Conservation (phyloP, 2,329 filamentous ascomycete genomes). For the Claviceps fusiformis region DNA sequence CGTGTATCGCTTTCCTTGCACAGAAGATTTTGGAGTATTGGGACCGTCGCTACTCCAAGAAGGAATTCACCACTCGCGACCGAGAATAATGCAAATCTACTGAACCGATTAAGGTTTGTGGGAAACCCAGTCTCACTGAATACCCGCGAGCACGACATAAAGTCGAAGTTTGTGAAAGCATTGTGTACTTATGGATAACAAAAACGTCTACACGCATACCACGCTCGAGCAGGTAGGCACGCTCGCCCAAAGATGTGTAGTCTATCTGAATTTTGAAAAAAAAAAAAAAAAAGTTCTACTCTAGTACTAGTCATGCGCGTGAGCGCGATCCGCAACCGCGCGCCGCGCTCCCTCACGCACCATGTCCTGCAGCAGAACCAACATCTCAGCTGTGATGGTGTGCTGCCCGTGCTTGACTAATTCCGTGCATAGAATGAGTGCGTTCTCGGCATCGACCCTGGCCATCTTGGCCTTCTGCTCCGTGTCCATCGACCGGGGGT, state of each 20-base stretch:
- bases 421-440: conserved; percentile 43
- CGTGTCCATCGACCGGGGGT: conserved; percentile 34
- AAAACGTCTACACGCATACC: not conserved
- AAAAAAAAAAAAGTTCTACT: not conserved
- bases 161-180: no score
- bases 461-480: conserved; percentile 30
- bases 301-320: not conserved
- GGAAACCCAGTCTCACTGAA: no score
- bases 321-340: conserved; percentile 16
- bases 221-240: not conserved
- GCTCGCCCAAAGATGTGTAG: not conserved
- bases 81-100: no score
- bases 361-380: conserved; percentile 31
- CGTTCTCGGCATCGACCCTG: conserved; percentile 46
- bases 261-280: not conserved
- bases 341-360: conserved; percentile 36
- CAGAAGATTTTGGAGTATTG: no score
- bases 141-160: no score
- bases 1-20: no score
- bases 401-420: conserved; percentile 31
- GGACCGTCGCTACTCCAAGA: no score
- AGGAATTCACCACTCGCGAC: no score
- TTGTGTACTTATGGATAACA: no score
- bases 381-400: conserved; percentile 25
- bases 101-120: no score